Conservation (phyloP, 2,329 filamentous ascomycete genomes). For the Knufia petricola region DNA sequence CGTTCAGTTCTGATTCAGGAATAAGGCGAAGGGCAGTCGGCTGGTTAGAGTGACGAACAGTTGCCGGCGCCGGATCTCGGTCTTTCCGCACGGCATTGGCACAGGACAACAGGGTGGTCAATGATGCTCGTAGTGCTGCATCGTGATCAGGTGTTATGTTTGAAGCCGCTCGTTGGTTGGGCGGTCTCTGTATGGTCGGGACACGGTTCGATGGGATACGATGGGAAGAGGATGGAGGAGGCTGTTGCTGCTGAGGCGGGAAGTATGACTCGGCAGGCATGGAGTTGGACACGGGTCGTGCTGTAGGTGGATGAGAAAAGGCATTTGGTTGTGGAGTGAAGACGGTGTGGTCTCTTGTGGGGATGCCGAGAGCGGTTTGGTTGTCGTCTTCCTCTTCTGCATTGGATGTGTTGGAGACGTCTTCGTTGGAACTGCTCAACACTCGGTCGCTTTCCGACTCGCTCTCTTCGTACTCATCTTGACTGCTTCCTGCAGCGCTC, state of each 20-base stretch:
- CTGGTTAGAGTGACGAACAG: conserved; percentile 15
- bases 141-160: conserved; percentile 72
- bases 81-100: conserved; percentile 79
- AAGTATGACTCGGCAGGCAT: conserved; percentile 37
- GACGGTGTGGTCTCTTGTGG: conserved; percentile 36
- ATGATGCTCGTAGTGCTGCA: conserved; percentile 77
- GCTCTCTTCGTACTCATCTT: conserved; percentile 90
- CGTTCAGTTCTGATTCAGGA: conserved; percentile 46
- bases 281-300: conserved; percentile 29
- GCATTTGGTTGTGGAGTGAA: conserved; percentile 89
- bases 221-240: conserved; percentile 10
- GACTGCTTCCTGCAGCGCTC: conserved; percentile 56
- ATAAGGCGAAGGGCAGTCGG: conserved; percentile 44
- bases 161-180: conserved; percentile 24
- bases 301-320: conserved; percentile 70
- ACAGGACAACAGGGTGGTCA: conserved; percentile 93
- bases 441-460: conserved; percentile 77
- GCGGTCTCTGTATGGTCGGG: conserved; percentile 24
- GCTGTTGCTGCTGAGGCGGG: conserved; percentile 20
- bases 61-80: conserved; percentile 23
- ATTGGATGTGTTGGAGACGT: conserved; percentile 28
- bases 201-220: conserved; percentile 18
- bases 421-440: conserved; percentile 55
- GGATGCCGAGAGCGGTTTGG: conserved; percentile 67
- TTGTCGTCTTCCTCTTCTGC: conserved; percentile 62